Percentiles rank a stretch among this genome's conserved stretches.
Evolutionary conservation across 768 basidiomycete species (phyloP).

Genomic region (Kwoniella botswanensis): DNA sequence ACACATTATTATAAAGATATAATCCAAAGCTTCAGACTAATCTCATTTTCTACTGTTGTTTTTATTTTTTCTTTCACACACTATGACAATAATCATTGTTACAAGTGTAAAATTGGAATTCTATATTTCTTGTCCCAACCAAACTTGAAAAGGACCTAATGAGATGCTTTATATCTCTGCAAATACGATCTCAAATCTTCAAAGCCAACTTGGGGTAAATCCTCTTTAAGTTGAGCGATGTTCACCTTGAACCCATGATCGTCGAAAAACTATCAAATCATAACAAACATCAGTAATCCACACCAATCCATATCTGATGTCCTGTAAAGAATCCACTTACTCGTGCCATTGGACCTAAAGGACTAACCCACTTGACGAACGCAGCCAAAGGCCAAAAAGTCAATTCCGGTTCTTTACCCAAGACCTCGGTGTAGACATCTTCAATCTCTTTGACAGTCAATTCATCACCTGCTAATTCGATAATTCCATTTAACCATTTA

Average conservation of each 20-base stretch:
- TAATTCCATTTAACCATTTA: slow-evolving; percentile 10
- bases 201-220: slow-evolving; percentile 23
- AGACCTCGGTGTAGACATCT: slow-evolving; percentile 25
- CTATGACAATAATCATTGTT: too few species aligned
- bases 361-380: slow-evolving; percentile 26
- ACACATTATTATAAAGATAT: neutral
- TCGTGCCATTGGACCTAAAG: slow-evolving; percentile 6
- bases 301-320: too few species aligned
- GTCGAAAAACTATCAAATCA: slow-evolving; percentile 34
- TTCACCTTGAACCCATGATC: slow-evolving; percentile 32
- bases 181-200: slow-evolving; percentile 33
- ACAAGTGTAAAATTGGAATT: too few species aligned
- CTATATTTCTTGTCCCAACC: too few species aligned
- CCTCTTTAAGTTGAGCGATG: slow-evolving; percentile 18
- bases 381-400: slow-evolving; percentile 20
- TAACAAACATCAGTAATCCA: slow-evolving; percentile 3
- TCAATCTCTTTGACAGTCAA: slow-evolving; percentile 26
- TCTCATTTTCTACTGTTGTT: too few species aligned
- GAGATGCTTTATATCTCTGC: slow-evolving; percentile 21
- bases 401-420: slow-evolving; percentile 17
- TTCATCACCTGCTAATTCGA: slow-evolving; percentile 32
- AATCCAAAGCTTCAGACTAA: neutral
- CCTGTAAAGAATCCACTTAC: slow-evolving; percentile 17
- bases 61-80: too few species aligned
- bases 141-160: neutral